Base-by-base conservation (phyloP, 2,329 filamentous ascomycete species). In the Colletotrichum tropicicola region DNA sequence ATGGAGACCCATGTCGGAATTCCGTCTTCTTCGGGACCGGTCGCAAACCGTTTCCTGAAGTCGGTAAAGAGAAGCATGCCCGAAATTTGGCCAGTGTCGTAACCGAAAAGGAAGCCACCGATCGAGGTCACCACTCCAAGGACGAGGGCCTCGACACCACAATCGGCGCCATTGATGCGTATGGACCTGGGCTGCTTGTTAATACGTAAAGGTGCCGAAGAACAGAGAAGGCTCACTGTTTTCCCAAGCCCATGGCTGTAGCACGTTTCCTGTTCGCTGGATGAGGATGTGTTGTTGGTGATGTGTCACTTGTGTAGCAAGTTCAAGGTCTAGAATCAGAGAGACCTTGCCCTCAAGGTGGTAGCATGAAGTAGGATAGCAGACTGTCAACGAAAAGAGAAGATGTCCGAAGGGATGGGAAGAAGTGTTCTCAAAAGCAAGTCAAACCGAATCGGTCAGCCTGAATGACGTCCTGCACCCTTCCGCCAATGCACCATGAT, bases 61-160 rank as follows among this genome's bases (percentile, higher is more conserved):
- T 89, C 85, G 9, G 73, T 61, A 71, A 85, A 85, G 17, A 83
- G 73, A 9, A 85, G 74, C 71, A 85, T 80, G 41, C 77, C 78
- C 6, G 84, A 86, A 55, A 88, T 87, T 70, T 88, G 85, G 68
- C 86, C 87, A 9, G 86, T 89, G 68, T 89, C 87, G 69, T 89
- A 89, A 49, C 87, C 88, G 73, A 89, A 89, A 66, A 90, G 82
- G 73, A 88, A 87, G 49, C 86, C 87, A 65, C 87, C 87, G 41
- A 89, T 82, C 45, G 83, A 85, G 44, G 86, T 87, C 43, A 84
- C 78, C 32, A 82, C 75, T 45, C 84, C 85, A 27, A 88, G 69
- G 27, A 82, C 54, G 63, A 82, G 67, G 23, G 80, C 68, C 66
- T 82, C 79, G 23, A 73, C 58, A 48, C 80, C 79, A 55, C 78